Base-by-base conservation (phyloP, 2,329 filamentous ascomycete species). In the Daldinia sp. region DNA sequence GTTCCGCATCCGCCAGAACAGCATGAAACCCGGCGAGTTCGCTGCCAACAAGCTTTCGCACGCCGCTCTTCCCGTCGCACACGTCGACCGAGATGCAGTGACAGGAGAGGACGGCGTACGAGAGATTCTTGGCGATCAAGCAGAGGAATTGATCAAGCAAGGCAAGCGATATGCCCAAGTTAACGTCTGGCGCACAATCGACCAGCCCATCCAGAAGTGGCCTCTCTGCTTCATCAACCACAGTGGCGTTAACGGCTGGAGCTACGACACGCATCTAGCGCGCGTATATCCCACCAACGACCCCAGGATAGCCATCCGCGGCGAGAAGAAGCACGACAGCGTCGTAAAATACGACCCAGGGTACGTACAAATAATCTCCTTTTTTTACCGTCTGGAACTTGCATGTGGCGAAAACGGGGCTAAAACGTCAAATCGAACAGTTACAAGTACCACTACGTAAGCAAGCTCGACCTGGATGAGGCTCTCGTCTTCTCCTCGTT, bases 391-490 rank as follows among this genome's bases (percentile, higher is more conserved):
- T 19, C 41, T 19, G 29, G 11, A 3, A 4, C 39, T 19, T 32
- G 27, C 11, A 45, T 11, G 47, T 35, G 29, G 21, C 21, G 37
- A 29, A 39, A 49, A 35, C 15, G 15, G n/a, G 39, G n/a, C 51
- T 65, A 52, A 56, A 37, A 47, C 61, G 41, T 60, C 23, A 10
- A n/a, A n/a, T n/a, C 39, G 13, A 52, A 54, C 50, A 71, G 70
- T 32, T 72, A 71, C 64, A 69, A 70, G 60, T 73, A 72, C 61
- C 69, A 71, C 58, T 73, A 72, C 56, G 71, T 70, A 21, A 73
- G 71, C 59, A 64, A 57, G 21, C 65, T 73, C 21, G 65, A 67
- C 23, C 54, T 68, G n/a, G 69, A 73, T 30, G 70, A 73, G 60
- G 69, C 69, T 8, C 63, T 71, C 23, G 67, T 73, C 13, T 73